phyloP scores from a whole-genome alignment of 1,139 yeast species.

The Candida pseudocylindracea region DNA sequence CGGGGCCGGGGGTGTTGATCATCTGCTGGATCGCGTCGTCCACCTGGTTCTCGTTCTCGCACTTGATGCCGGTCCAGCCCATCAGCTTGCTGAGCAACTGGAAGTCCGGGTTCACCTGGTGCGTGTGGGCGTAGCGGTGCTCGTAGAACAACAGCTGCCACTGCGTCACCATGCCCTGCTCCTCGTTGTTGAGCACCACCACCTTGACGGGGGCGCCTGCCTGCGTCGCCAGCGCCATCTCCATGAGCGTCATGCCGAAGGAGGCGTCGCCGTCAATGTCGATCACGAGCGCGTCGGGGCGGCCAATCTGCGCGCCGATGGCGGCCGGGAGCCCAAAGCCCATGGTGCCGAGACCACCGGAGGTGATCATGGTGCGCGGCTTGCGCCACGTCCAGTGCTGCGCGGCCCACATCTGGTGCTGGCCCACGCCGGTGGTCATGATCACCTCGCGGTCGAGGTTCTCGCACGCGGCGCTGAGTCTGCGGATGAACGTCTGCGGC shows the following conservation, averaged over 20 bases:
- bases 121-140: constrained; percentile 91
- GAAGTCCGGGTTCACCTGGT: constrained; percentile 85
- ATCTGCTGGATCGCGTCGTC: constrained; percentile 33
- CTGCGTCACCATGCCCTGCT: constrained; percentile 99
- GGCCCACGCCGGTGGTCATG: constrained; percentile 96
- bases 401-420: constrained; percentile 99
- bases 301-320: constrained; percentile 93
- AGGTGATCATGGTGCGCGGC: constrained; percentile 85
- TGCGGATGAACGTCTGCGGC: constrained; percentile 79
- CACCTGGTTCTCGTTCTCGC: constrained; percentile 42
- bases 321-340: constrained; percentile 93
- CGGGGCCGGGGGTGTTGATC: constrained; percentile 52
- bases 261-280: constrained; percentile 98
- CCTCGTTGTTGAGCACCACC: constrained; percentile 82
- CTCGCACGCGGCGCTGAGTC: constrained; percentile 50
- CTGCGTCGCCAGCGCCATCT: constrained; percentile 85
- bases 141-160: constrained; percentile 97
- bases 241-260: constrained; percentile 90
- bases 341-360: constrained; percentile 99
- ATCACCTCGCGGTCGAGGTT: constrained; percentile 54
- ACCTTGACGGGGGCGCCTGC: constrained; percentile 80
- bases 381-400: constrained; percentile 77
- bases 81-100: constrained; percentile 84
- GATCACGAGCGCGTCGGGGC: constrained; percentile 83
- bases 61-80: constrained; percentile 72